Percentiles rank a stretch among this genome's conserved stretches.
These are phyloP conservation scores for Yamadazyma dendronema DNA, from an alignment of 1,139 yeast genomes.

Conservation along the genomic window DNA sequence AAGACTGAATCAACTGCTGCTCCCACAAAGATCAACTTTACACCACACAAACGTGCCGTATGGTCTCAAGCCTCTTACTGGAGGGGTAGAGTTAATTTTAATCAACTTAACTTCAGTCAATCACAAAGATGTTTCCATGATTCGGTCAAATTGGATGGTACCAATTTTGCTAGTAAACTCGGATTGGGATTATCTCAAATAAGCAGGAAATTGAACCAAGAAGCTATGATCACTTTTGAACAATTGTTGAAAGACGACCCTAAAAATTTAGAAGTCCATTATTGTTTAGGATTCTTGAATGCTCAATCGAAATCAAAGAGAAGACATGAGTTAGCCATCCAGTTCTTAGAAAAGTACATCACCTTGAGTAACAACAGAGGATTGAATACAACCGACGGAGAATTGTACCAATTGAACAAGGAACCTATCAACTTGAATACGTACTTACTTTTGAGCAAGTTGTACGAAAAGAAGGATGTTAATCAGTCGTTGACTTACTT, in stretches of 20 bases:
- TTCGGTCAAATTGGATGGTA: constrained; percentile 62
- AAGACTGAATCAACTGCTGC: constrained; percentile 24
- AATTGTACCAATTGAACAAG: constrained; percentile 32
- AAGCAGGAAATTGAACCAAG: constrained; percentile 71
- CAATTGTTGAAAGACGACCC: constrained; percentile 65
- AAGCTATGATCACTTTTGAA: constrained; percentile 84
- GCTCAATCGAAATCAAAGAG: constrained; percentile 45
- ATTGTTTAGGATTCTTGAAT: constrained; percentile 73
- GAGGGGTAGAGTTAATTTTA: constrained; percentile 78
- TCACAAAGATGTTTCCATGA: constrained; percentile 76
- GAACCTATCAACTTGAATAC: constrained; percentile 74
- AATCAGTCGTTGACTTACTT: constrained; percentile 58
- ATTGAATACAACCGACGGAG: constrained; percentile 24
- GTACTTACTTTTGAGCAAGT: constrained; percentile 60
- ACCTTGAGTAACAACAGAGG: constrained; percentile 54
- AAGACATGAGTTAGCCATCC: constrained; percentile 53
- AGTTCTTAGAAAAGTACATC: constrained; percentile 70
- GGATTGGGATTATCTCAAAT: constrained; percentile 88
- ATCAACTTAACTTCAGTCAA: constrained; percentile 54
- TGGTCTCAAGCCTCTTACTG: constrained; percentile 82
- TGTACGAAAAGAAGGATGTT: constrained; percentile 64
- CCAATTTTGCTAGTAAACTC: constrained; percentile 65
- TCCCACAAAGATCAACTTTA: constrained; percentile 20
- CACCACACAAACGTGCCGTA: constrained; percentile 36
- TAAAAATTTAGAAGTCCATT: constrained; percentile 71